These are phyloP conservation scores for Nidularia pulvinata DNA, from an alignment of 768 basidiomycete species.

Conservation along the genomic window DNA sequence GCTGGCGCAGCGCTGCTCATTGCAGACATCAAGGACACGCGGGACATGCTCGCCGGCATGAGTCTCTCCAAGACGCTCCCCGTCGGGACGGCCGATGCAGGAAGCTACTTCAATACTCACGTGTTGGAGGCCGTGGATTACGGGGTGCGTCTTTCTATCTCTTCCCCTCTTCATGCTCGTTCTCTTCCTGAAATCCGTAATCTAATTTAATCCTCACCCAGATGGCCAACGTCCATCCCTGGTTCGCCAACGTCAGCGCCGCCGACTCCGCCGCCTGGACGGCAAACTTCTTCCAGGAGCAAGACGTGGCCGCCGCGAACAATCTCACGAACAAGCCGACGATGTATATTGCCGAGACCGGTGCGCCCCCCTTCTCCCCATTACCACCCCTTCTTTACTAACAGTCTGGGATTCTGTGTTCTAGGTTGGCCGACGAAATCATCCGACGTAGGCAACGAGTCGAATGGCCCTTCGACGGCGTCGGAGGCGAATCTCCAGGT, in stretches of 20 bases:
- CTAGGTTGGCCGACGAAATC: constrained; percentile 41
- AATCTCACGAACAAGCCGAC: constrained; percentile 67
- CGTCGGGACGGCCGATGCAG: constrained; percentile 86
- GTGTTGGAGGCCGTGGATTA: constrained; percentile 68
- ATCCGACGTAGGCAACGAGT: constrained; percentile 53
- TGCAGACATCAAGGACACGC: constrained; percentile 66
- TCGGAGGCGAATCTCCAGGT: constrained; percentile 62
- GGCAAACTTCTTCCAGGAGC: constrained; percentile 67
- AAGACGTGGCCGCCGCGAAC: constrained; percentile 59
- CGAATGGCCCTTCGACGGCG: constrained; percentile 69
- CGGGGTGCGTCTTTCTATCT: constrained; percentile 44
- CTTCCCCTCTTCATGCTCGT: no score
- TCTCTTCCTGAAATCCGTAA: no score
- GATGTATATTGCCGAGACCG: constrained; percentile 95
- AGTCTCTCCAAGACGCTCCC: constrained; percentile 57
- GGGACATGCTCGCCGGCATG: constrained; percentile 50
- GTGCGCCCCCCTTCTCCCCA: constrained; percentile 26
- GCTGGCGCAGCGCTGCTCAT: constrained; percentile 64
- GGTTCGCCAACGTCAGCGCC: constrained; percentile 85
- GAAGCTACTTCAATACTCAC: constrained; percentile 76
- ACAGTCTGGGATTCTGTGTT: background rate
- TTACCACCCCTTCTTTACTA: background rate
- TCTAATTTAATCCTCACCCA: constrained; percentile 13
- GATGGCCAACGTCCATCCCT: constrained; percentile 93
- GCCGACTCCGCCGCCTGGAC: constrained; percentile 82